Evolutionary conservation across 352 stramenopile genomes (phyloP).

Genomic region (Phytophthora uliginosa): DNA sequence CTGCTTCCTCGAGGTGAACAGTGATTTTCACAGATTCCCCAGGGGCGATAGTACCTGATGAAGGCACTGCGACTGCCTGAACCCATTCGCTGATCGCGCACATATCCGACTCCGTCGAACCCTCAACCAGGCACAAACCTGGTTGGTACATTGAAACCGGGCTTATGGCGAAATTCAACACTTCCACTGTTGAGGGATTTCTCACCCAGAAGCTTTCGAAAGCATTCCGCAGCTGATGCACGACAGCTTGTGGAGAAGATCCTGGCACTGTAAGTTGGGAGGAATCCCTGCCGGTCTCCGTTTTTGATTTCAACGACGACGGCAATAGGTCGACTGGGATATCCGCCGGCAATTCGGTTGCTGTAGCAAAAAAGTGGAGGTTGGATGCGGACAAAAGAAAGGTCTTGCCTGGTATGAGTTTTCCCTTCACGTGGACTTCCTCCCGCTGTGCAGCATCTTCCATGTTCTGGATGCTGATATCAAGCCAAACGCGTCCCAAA

Average conservation of each 20-base stretch:
- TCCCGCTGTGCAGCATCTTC: constrained; percentile 72
- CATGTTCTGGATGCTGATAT: constrained; percentile 76
- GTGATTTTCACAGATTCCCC: constrained; percentile 84
- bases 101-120: constrained; percentile 62
- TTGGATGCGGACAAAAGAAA: constrained; percentile 84
- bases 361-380: constrained; percentile 82
- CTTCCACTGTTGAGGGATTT: constrained; percentile 74
- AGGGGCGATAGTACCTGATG: constrained; percentile 73
- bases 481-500: constrained; percentile 71
- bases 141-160: constrained; percentile 71
- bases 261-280: constrained; percentile 34
- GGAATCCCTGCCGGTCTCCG: constrained; percentile 43
- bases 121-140: constrained; percentile 76
- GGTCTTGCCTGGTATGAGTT: constrained; percentile 82
- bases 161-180: constrained; percentile 83
- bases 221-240: constrained; percentile 76
- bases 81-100: constrained; percentile 85
- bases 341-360: constrained; percentile 64
- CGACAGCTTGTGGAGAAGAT: constrained; percentile 31
- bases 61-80: constrained; percentile 76
- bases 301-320: constrained; percentile 53
- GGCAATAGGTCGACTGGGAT: constrained; percentile 59
- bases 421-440: constrained; percentile 79
- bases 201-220: constrained; percentile 86
- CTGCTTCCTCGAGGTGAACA: constrained; percentile 81